Evolutionary conservation across 208 protist genomes (phyloP).

Genomic region (Crithidia brevicula): DNA sequence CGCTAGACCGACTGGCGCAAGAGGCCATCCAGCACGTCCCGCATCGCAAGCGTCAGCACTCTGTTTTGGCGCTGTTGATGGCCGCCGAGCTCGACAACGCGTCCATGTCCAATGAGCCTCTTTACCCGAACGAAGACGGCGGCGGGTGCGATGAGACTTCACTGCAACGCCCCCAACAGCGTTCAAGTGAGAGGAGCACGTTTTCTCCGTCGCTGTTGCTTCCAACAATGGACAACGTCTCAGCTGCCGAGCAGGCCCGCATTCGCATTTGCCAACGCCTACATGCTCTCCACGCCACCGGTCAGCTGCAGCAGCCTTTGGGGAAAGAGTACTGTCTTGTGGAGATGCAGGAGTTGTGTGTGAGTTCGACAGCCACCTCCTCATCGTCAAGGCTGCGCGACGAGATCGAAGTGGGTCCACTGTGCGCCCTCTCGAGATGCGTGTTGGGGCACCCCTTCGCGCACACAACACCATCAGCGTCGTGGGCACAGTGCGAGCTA

Average conservation of each 20-base stretch:
- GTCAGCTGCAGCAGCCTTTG: constrained; percentile 42
- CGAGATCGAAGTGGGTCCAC: constrained; percentile 51
- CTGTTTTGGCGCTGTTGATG: constrained; percentile 30
- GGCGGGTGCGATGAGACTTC: too few relatives aligned
- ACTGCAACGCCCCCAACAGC: not conserved
- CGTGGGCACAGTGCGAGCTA: constrained; percentile 42
- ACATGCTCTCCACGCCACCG: constrained; percentile 51
- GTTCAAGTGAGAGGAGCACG: too few relatives aligned
- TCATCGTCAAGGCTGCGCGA: constrained; percentile 31
- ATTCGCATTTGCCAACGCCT: constrained; percentile 57
- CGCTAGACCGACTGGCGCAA: constrained; percentile 27
- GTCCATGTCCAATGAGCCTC: not conserved
- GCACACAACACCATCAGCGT: constrained; percentile 41
- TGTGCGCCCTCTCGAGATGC: constrained; percentile 46
- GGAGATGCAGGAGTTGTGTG: constrained; percentile 44
- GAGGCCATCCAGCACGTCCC: constrained; percentile 21
- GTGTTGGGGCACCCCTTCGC: constrained; percentile 72
- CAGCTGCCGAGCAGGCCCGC: constrained; percentile 56
- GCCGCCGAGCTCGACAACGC: constrained; percentile 23
- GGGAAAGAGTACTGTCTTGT: constrained; percentile 69
- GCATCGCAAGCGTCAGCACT: constrained; percentile 10
- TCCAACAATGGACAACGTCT: constrained; percentile 13
- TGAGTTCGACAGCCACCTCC: not conserved
- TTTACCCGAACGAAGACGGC: not conserved
- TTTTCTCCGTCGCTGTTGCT: not conserved